Percentiles rank a stretch among this genome's conserved stretches.
These are phyloP conservation scores for Chenopodium album DNA, from an alignment of 148 eudicot species.

Conservation along the genomic window DNA sequence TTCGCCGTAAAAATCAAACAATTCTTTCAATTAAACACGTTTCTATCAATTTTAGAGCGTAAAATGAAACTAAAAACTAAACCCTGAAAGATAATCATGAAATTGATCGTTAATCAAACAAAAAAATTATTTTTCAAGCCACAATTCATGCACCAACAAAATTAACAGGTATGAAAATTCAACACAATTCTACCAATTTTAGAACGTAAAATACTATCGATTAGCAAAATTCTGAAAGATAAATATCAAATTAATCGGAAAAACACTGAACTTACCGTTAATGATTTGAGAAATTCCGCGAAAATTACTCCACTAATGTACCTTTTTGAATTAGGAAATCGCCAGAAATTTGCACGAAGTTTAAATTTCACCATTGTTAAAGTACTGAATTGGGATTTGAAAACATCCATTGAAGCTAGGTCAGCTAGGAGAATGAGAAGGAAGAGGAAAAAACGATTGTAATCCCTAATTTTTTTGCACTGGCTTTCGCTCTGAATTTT, in stretches of 20 bases:
- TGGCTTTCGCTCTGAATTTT: not conserved
- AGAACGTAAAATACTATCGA: not conserved
- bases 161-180: not conserved
- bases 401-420: not conserved
- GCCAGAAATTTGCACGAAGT: not conserved
- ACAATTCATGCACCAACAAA: not conserved
- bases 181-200: not conserved
- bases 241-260: not conserved
- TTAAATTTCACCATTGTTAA: not conserved
- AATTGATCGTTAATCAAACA: not conserved
- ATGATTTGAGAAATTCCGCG: not conserved
- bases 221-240: not conserved
- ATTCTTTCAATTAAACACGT: not conserved
- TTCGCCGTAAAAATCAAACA: not conserved
- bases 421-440: too few species aligned
- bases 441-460: too few species aligned
- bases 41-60: not conserved
- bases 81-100: not conserved
- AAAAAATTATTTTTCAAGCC: not conserved
- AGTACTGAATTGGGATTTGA: not conserved
- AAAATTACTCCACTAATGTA: not conserved
- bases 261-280: constrained; percentile 16
- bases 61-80: not conserved
- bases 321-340: not conserved
- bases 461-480: constrained; percentile 3